Evolutionary conservation across 768 basidiomycete genomes (phyloP), one percentile per base, ranked within the genome.

Genomic region (Tylopilus felleus): DNA sequence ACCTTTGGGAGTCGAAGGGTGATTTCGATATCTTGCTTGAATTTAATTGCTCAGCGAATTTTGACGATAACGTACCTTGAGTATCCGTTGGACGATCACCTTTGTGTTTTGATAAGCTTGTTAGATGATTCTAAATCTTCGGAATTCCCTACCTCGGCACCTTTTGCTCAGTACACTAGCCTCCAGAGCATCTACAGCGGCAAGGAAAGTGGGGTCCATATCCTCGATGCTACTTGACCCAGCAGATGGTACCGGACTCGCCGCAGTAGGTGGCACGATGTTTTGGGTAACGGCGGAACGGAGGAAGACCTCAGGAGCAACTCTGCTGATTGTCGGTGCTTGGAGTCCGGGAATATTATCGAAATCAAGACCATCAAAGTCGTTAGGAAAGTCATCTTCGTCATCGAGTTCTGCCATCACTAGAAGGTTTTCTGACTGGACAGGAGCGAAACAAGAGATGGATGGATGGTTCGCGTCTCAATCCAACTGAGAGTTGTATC

Each of bases 301-400:
- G 27, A 36, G 47, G 41, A 53, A 41, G 7, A 43, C 21, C 44
- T 53, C 39, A 45, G 49, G 43, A 53, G 40, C 17, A 27, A 12
- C 10, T 38, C 36, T 42, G 22, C 12, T 33, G 42, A 27, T 19
- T 14, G 49, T n/a, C 7, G 47, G 56, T 22, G 55, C 59, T 51
- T 68, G 64, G 27, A 74, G 66, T 48, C 49, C 70, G 9, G 75
- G 68, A 21, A 74, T 52, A 12, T 53, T 73, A 25, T 81, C 73
- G 55, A 77, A 80, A 57, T 77, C 74, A 21, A 82, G 42, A 16
- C 75, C 76, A 4, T 75, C 75, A 53, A 84, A 80, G 22, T 79
- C 77, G 60, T 85, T 84, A 0, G 76, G 77, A 52, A 79, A 87
- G 51, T 83, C 78, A 60, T 85, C 81, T n/a, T 72, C 71, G 1